Base-by-base conservation (phyloP, 257 asterid species). In the Penstemon davidsonii region DNA sequence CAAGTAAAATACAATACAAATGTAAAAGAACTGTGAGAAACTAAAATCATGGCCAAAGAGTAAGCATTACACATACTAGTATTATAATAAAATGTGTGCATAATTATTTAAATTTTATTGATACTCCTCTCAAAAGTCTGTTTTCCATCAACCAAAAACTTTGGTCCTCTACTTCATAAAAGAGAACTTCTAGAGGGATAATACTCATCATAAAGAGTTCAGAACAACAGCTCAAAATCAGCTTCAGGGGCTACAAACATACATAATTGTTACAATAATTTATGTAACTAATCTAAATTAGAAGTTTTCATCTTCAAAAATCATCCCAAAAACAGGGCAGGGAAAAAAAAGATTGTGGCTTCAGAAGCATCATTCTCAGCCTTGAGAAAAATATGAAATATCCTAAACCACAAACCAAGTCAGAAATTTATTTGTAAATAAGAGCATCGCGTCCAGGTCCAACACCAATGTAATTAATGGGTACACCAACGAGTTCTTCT, bases 401-500 rank as follows among this genome's bases (percentile, higher is more conserved):
- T 38, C 19, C 68, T 5, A 50, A 56, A 33, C 41, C 15, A 61
- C 4, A 50, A 56, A 33, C 41, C 15, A 61, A 66, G 40, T 37
- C 55, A 10, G 64, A 66, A 55, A 36, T n/a, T 84, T 76, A 92
- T 74, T 88, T 94, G 91, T 94, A 91, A 67, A 94, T 88, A 33
- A 94, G 96, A 61, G 99, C 96, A 65, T 94, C 97, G 1, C 97
- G 97, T 25, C 97, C 95, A 4, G 99, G 97, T 52, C 99, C 99
- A 15, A 86, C 69, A 41, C 99, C 99, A 41, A 94, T 88, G 85
- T 94, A 94, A 83, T 91, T 88, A 75, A 94, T 60, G 8, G 97
- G 97, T 55, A 87, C 83, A 45, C 97, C 97, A 4, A 84, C 95
- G 4, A 87, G 86, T 72, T 94, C 91, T 78, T 91, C 97, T 87